Base-by-base conservation (phyloP, 2,329 filamentous ascomycete genomes). In the Paracamarosporium sp. region DNA sequence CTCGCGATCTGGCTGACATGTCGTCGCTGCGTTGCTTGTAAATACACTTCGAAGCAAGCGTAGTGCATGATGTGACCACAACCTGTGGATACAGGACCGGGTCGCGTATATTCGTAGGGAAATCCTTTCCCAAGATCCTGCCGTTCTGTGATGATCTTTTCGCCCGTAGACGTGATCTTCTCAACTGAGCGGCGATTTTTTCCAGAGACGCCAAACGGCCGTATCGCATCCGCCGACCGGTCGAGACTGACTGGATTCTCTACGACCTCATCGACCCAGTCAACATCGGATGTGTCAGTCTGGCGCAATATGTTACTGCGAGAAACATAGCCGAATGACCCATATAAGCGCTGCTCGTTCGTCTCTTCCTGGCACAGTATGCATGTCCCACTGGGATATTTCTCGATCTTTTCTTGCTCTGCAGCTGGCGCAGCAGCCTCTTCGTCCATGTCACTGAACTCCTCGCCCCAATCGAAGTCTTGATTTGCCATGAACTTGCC, bases 11-110 rank as follows among this genome's bases (percentile, higher is more conserved):
- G 95, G 68, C 95, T 92, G 20, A 86, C 86, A 72, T 99, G 96
- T 36, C 95, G 87, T 59, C 93, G 86, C 52, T 89, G 84, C 0
- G 92, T 96, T 4, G 94, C 92, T 44, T 91, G 87, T 63, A 92
- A 90, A 71, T 98, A 99, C 38, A 90, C 86, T 69, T 97, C 93
- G 72, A 99, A 99, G 78, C 95, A 99, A 65, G 86, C 88, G 74
- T 91, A 98, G 76, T 99, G 95, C 95, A 99, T 99, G 70, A 99
- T 96, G 75, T 99, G 95, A 2, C 95, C 95, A 76, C 95, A 99
- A 9, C 94, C 92, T 33, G 91, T 91, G 11, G 93, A 91, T 1
- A 98, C 90, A 0, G 94, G 91, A 0, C 93, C 95, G 17, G 86
- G 82, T 27, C 85, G 83, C 31, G 87, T 87, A 38, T 87, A 83